Evolutionary conservation across 2,329 filamentous ascomycete genomes (phyloP).

Genomic region (Gyromitra esculenta): DNA sequence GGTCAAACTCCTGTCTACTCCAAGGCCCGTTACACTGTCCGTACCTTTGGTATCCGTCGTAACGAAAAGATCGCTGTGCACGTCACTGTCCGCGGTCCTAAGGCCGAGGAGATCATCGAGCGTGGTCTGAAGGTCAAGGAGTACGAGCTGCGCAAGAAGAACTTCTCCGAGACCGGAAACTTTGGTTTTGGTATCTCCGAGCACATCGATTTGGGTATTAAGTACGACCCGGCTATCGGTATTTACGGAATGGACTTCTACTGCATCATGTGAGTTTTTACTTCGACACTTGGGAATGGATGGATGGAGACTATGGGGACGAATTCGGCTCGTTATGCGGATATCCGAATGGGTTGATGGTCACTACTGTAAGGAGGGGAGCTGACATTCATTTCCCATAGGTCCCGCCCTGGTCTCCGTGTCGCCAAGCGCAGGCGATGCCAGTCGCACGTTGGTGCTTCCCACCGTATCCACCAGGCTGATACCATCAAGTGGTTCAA

Average conservation of each 20-base stretch:
- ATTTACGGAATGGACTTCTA: slow-evolving; percentile 99
- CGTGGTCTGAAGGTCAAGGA: slow-evolving; percentile 99
- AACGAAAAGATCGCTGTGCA: slow-evolving; percentile 99
- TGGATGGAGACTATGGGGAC: neutral
- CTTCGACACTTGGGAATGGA: neutral
- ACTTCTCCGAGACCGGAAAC: slow-evolving; percentile 99
- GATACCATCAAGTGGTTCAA: slow-evolving; percentile 99
- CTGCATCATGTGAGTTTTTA: slow-evolving; percentile 89
- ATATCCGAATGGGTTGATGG: neutral
- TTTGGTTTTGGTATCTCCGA: slow-evolving; percentile 99
- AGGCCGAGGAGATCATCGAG: slow-evolving; percentile 99
- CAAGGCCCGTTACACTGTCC: slow-evolving; percentile 99
- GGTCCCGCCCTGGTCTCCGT: slow-evolving; percentile 96
- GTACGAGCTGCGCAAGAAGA: slow-evolving; percentile 98
- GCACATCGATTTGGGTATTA: slow-evolving; percentile 99
- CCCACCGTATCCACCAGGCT: slow-evolving; percentile 90
- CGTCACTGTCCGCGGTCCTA: slow-evolving; percentile 98
- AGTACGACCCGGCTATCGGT: slow-evolving; percentile 98
- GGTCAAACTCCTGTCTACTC: slow-evolving; percentile 99
- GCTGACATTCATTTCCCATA: slow-evolving; percentile 60
- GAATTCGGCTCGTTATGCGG: neutral
- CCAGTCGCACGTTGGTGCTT: slow-evolving; percentile 84
- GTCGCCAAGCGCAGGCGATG: slow-evolving; percentile 92
- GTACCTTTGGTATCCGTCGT: slow-evolving; percentile 99
- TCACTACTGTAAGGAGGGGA: slow-evolving; percentile 3